Conservation (phyloP, 1,284 basidiomycete genomes). For the Malassezia caprae region DNA sequence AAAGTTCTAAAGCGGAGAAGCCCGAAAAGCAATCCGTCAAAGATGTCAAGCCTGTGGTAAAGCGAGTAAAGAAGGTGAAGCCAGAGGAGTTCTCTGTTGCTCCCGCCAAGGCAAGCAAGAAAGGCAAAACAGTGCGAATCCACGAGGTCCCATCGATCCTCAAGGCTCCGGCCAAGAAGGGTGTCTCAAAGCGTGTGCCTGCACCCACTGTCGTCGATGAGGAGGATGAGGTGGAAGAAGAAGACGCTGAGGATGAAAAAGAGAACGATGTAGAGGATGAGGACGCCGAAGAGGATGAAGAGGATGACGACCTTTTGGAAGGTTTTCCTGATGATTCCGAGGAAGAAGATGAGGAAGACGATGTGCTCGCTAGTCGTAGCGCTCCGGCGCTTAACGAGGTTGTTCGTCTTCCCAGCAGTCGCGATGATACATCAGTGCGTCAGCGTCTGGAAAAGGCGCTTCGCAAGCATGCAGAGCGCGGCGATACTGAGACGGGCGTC, state of each 20-base stretch:
- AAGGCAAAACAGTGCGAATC: constrained; percentile 14
- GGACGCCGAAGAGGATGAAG: not conserved
- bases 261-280: not conserved
- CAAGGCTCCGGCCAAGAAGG: not conserved
- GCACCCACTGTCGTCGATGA: not conserved
- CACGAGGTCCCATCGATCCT: constrained; percentile 5
- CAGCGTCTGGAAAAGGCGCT: constrained; percentile 33
- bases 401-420: constrained; percentile 34
- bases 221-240: constrained; percentile 3
- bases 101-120: constrained; percentile 11
- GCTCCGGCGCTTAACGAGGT: constrained; percentile 22
- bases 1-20: not conserved
- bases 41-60: not conserved
- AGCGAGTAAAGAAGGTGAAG: not conserved
- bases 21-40: not conserved
- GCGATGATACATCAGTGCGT: constrained; percentile 35
- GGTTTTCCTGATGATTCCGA: constrained; percentile 21
- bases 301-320: constrained; percentile 17
- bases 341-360: constrained; percentile 38
- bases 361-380: constrained; percentile 17
- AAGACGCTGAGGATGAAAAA: not conserved
- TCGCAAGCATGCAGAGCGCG: constrained; percentile 17
- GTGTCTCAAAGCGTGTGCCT: not conserved
- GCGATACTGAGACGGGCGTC: constrained; percentile 57
- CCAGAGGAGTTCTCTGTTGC: constrained; percentile 20